These are phyloP conservation scores for Hippophae gyantsensis DNA, from an alignment of 306 rosid species.

Conservation along the genomic window DNA sequence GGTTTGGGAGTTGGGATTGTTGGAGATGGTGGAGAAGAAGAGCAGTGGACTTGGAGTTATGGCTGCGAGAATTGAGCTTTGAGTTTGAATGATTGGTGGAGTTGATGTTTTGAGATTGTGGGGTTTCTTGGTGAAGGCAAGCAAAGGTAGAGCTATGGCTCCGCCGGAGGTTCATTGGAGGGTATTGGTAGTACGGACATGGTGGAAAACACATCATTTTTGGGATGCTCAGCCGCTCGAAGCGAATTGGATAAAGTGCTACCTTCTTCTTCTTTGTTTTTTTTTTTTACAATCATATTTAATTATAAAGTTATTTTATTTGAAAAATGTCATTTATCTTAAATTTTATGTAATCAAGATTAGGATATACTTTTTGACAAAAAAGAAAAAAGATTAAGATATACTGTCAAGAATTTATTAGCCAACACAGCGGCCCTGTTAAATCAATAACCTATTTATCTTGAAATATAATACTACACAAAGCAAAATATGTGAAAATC, in stretches of 20 bases:
- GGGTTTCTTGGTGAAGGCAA: conserved; percentile 12
- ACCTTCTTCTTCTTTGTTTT: neutral
- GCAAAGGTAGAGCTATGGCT: neutral
- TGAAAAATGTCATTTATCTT: no score
- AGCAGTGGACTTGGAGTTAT: conserved; percentile 73
- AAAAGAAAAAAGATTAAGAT: no score
- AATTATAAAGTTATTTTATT: neutral
- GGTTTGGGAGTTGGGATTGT: neutral
- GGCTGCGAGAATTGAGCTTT: conserved; percentile 38
- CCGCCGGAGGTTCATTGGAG: conserved; percentile 9
- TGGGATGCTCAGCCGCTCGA: no score
- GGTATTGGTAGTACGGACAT: conserved; percentile 26
- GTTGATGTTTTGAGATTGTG: conserved; percentile 18
- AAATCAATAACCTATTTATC: no score
- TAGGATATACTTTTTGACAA: no score
- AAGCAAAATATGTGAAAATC: no score
- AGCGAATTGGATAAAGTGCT: neutral
- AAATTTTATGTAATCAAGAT: no score
- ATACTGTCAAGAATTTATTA: no score
- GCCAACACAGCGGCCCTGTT: no score
- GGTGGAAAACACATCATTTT: conserved; percentile 19
- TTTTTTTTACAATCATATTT: neutral
- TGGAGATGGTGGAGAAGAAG: conserved; percentile 35
- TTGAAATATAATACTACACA: no score
- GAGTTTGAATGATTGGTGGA: neutral